Base-by-base conservation (phyloP, 208 protist species). In the Acanthamoeba royreba region DNA sequence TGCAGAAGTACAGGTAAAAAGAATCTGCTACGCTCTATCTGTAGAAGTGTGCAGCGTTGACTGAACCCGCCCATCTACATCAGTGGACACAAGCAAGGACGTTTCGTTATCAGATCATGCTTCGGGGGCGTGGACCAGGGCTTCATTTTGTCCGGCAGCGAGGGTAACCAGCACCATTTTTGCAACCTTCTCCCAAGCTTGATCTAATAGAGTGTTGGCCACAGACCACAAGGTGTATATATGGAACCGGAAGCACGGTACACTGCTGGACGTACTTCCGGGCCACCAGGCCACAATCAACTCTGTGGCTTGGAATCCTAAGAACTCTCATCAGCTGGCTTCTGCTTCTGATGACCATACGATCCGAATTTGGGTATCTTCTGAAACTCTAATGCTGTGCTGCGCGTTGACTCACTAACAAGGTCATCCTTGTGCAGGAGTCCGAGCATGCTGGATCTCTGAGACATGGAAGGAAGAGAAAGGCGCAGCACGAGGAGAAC, bases 241-340 rank as follows among this genome's bases (percentile, higher is more conserved):
- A 22, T 98, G 97, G 97, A 86, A 97, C 69, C 53, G 96, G 3
- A 45, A 95, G 1, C 95, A 28, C 66, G 95, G 77, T 1, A 40
- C 28, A 0, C 87, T 98, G 25, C 93, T 97, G 9, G 81, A 94
- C 28, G 85, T 61, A 0, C 77, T 98, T 3, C 35, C 91, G 11
- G 96, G 97, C n/a, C 97, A 98, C 69, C 72, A 72, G 22, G 87
- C 89, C 25, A 96, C 95, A 0, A 95, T 98, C 11, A 98, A 98
- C 81, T 83, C 66, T 31, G 96, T 98, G 8, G 31, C 49, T 9
- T 98, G 96, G 96, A 95, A 61, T 45, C 93, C 96, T 4, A 89
- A 11, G n/a, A 66, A 96, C 74, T 79, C 92, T 4, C 53, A 93
- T 77, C 40, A 97, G 72, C 96, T 98, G 63, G 96, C 95, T n/a